Evolutionary conservation across 805 yeast species (phyloP).

Genomic region (Yarrowia phangngaensis): DNA sequence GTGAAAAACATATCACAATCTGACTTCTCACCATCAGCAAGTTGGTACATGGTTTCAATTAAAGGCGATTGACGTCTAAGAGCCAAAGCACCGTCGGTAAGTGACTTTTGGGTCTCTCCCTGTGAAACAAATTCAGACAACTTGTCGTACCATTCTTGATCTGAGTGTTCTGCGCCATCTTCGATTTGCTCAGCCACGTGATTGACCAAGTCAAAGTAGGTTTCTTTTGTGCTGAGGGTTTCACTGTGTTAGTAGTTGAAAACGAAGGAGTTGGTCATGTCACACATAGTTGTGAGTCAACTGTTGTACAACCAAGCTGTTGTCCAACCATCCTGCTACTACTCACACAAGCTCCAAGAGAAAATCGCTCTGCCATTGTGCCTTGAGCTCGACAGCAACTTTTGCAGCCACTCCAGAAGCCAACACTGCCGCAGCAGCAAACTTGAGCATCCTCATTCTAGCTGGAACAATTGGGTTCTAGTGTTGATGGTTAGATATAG

Average conservation of each 20-base stretch:
- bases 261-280: no score
- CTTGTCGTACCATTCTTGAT: conserved; percentile 29
- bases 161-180: conserved; percentile 27
- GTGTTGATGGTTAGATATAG: no score
- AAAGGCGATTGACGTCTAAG: conserved; percentile 55
- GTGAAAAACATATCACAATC: conserved; percentile 48
- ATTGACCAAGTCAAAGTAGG: conserved; percentile 8
- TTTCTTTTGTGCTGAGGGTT: neutral
- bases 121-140: conserved; percentile 31
- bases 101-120: conserved; percentile 27
- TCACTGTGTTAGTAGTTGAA: conserved; percentile 1
- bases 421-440: conserved; percentile 15
- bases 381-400: conserved; percentile 21
- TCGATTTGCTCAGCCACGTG: conserved; percentile 14
- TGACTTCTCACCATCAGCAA: conserved; percentile 42
- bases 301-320: no score
- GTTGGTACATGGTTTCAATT: conserved; percentile 58
- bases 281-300: no score
- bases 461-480: no score
- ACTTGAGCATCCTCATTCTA: conserved; percentile 23
- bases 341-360: conserved; percentile 23
- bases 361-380: conserved; percentile 24
- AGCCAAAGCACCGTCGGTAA: conserved; percentile 46
- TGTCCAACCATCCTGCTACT: neutral
- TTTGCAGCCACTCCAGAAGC: conserved; percentile 23